Evolutionary conservation across 1,284 basidiomycete genomes (phyloP), one percentile per base, ranked within the genome.

Genomic region (Apiotrichum sp.): DNA sequence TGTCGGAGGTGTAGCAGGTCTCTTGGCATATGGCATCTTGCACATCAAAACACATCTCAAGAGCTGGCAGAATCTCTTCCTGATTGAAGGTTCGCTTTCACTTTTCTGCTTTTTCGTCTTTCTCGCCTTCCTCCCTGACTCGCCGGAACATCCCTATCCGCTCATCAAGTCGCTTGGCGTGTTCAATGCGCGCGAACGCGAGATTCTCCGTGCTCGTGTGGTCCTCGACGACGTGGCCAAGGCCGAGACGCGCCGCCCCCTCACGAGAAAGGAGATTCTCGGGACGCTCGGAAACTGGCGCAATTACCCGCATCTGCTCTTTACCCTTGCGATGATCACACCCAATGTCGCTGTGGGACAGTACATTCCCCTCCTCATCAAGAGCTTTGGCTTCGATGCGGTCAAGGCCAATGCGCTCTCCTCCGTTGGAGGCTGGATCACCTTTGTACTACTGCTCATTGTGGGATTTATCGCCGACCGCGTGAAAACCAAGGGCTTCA

Each of bases 371-470:
- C 33, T 47, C 1, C 50, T 73, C 32, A 65, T 73, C 60, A 66
- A 64, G 48, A 57, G 63, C 14, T 70, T 72, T 47, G 62, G 63
- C 10, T 73, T 69, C 52, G 60, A 59, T 33, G 64, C 93, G 6
- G 56, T 68, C 52, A 59, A 59, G 13, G 63, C 66, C 31, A 70
- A 70, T 50, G 64, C 63, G 5, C 53, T 67, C 8, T 61, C 67
- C 6, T 67, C 67, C 2, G 65, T 68, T 11, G 57, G 58, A 4
- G 63, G 63, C 14, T 70, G 66, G 65, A 44, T 60, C 40, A 36
- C 38, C 1, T 39, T 66, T 34, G 22, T 65, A 40, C 34, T 54
- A 14, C 52, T 53, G 44, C 41, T 67, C 46, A 36, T 43, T 3
- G 53, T 61, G 29, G 61, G 64, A 38, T 67, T 55, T 49, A 11